These are phyloP conservation scores for Exutisphaerella laricina DNA, from an alignment of 2,329 filamentous ascomycete genomes.

Conservation along the genomic window DNA sequence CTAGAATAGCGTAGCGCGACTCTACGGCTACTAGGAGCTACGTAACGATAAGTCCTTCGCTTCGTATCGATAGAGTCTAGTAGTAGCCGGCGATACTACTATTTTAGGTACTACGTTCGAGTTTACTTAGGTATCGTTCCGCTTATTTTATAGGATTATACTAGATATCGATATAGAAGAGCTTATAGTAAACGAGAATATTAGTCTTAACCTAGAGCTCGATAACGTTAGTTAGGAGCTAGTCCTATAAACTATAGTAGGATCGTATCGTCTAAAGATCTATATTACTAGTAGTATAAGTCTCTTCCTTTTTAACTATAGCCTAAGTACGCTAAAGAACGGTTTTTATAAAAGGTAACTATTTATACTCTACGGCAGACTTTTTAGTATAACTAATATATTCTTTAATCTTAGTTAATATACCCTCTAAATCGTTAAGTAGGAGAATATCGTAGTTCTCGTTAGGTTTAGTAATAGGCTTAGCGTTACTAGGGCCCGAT, in stretches of 20 bases:
- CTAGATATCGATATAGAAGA: background rate
- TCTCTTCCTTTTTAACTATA: constrained; percentile 23
- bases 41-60: constrained; percentile 45
- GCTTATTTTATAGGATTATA: constrained; percentile 36
- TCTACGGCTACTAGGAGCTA: constrained; percentile 53
- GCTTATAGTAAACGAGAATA: constrained; percentile 36
- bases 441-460: constrained; percentile 8
- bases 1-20: constrained; percentile 48
- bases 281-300: constrained; percentile 3
- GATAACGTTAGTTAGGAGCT: constrained; percentile 46
- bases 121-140: constrained; percentile 30
- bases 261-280: constrained; percentile 9
- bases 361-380: constrained; percentile 44
- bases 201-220: constrained; percentile 54
- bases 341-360: constrained; percentile 47
- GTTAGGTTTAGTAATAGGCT: background rate
- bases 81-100: background rate
- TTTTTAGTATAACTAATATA: constrained; percentile 32
- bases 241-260: constrained; percentile 35
- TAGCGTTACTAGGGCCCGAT: background rate
- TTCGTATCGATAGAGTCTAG: constrained; percentile 1
- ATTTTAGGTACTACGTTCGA: background rate
- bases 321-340: constrained; percentile 38
- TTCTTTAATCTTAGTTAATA: constrained; percentile 48
- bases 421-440: constrained; percentile 37